These are phyloP conservation scores for Dittrichia graveolens DNA, from an alignment of 129 eudicot genomes.

Conservation along the genomic window DNA sequence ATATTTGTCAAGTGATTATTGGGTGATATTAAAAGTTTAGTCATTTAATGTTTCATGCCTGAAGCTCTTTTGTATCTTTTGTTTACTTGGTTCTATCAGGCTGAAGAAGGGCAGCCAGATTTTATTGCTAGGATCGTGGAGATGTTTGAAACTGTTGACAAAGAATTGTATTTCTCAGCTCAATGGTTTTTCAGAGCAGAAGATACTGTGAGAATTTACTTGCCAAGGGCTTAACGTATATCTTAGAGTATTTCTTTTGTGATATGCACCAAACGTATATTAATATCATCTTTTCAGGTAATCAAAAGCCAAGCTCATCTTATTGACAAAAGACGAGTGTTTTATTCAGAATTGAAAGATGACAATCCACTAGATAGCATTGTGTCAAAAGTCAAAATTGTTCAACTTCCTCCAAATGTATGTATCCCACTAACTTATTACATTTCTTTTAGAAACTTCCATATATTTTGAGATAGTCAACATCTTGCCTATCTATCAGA, in stretches of 20 bases:
- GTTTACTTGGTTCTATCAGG: slow-evolving; percentile 34
- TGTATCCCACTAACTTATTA: not conserved
- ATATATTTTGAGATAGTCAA: not conserved
- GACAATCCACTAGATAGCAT: slow-evolving; percentile 58
- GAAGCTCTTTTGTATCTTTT: not conserved
- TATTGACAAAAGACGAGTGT: slow-evolving; percentile 51
- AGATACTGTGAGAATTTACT: slow-evolving; percentile 50
- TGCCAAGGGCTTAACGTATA: slow-evolving; percentile 6
- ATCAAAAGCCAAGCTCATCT: slow-evolving; percentile 47
- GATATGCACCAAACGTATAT: not conserved
- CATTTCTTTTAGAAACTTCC: slow-evolving; percentile 11
- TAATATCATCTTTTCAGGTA: slow-evolving; percentile 32
- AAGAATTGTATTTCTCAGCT: slow-evolving; percentile 41
- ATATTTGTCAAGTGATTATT: not conserved
- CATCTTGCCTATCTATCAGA: not conserved
- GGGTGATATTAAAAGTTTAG: not conserved
- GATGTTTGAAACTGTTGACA: slow-evolving; percentile 47
- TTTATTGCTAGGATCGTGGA: slow-evolving; percentile 55
- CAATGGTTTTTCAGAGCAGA: slow-evolving; percentile 68
- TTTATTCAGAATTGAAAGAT: slow-evolving; percentile 52
- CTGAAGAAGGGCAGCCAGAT: slow-evolving; percentile 51
- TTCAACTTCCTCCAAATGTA: slow-evolving; percentile 43
- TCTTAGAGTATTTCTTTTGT: not conserved
- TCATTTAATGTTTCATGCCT: not conserved
- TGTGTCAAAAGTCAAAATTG: slow-evolving; percentile 46